phyloP scores from a whole-genome alignment of 2,329 filamentous ascomycete species.

The Aspergillus texensis region DNA sequence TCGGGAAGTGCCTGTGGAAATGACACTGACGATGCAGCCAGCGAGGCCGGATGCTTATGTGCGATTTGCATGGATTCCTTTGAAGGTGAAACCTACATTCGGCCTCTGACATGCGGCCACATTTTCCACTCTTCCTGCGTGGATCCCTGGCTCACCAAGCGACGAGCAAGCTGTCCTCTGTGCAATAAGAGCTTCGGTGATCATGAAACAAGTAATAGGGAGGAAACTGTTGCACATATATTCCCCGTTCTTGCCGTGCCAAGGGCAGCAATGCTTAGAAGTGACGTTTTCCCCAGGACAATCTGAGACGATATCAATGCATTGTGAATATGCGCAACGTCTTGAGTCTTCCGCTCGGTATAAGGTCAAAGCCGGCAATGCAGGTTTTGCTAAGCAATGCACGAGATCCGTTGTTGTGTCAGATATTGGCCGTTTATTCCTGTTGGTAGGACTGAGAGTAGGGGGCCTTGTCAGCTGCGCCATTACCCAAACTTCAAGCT shows the following conservation, averaged over 20 bases:
- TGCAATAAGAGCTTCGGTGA: slow-evolving; percentile 63
- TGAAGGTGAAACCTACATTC: slow-evolving; percentile 91
- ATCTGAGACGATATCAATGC: neutral
- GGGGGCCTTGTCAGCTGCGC: neutral
- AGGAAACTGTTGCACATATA: neutral
- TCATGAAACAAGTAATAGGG: neutral
- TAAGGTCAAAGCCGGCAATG: neutral
- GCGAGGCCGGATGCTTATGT: slow-evolving; percentile 51
- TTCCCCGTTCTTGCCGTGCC: neutral
- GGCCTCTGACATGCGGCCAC: slow-evolving; percentile 91
- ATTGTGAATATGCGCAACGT: neutral
- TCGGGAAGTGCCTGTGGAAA: neutral
- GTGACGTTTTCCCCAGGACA: neutral
- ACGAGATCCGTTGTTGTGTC: neutral
- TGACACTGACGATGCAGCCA: neutral
- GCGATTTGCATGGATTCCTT: slow-evolving; percentile 93
- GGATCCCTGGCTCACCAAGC: slow-evolving; percentile 92
- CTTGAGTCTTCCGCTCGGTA: neutral
- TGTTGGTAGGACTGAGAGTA: neutral
- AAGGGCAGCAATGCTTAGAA: slow-evolving; percentile 1
- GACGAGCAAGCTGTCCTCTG: slow-evolving; percentile 91
- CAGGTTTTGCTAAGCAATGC: neutral
- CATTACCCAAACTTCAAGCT: neutral
- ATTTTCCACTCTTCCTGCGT: slow-evolving; percentile 95
- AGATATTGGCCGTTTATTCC: neutral